Evolutionary conservation across 306 rosid species (phyloP).

Genomic region (Cicer arietinum): DNA sequence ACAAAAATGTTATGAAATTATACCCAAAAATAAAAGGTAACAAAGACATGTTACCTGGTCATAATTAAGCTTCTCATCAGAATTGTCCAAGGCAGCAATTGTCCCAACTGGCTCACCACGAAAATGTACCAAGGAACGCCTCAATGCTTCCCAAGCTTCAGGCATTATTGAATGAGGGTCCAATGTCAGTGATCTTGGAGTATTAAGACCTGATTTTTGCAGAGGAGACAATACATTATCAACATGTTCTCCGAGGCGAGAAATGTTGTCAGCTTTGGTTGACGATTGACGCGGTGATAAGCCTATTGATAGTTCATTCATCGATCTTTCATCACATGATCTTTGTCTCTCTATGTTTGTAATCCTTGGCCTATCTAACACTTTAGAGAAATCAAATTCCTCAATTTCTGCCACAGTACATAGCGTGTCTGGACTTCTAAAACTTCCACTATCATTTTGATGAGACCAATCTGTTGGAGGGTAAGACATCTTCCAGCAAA

Average conservation of each 20-base stretch:
- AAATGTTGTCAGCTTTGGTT: conserved; percentile 49
- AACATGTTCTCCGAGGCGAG: conserved; percentile 50
- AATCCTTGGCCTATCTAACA: conserved; percentile 66
- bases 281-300: conserved; percentile 55
- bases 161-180: conserved; percentile 64
- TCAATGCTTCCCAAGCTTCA: conserved; percentile 85
- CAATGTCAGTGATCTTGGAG: conserved; percentile 59
- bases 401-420: conserved; percentile 49
- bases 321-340: conserved; percentile 75
- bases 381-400: conserved; percentile 64
- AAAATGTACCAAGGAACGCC: conserved; percentile 77
- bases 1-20: conserved; percentile 1
- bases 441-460: conserved; percentile 60
- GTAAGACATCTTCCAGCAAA: conserved; percentile 50
- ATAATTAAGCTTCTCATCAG: conserved; percentile 81
- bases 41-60: conserved; percentile 51
- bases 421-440: conserved; percentile 42
- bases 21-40: not conserved
- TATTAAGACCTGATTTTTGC: conserved; percentile 51
- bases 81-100: conserved; percentile 82
- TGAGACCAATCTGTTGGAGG: conserved; percentile 46
- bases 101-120: conserved; percentile 90
- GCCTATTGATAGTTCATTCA: conserved; percentile 59
- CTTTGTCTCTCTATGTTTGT: conserved; percentile 74
- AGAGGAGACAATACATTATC: conserved; percentile 56